Percentiles rank a stretch among this genome's conserved stretches.
Conservation (phyloP, 345 rosid genomes). For the Sapria himalayana region DNA sequence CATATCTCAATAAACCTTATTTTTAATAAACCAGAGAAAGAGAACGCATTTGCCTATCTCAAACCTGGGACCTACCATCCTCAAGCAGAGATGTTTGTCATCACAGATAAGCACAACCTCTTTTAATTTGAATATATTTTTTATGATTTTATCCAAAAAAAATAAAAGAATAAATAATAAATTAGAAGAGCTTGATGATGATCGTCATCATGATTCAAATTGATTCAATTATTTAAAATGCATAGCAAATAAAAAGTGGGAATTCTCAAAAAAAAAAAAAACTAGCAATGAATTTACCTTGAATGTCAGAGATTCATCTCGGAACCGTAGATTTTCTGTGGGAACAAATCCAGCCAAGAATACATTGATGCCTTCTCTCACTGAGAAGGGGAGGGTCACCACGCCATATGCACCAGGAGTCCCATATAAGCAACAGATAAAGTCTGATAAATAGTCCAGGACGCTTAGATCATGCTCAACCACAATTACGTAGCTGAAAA, state of each 20-base stretch:
- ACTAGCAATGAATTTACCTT: constrained; percentile 25
- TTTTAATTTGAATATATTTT: too few relatives aligned
- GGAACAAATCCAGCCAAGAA: constrained; percentile 97
- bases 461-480: constrained; percentile 99
- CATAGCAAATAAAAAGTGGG: neutral
- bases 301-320: constrained; percentile 86
- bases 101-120: too few relatives aligned
- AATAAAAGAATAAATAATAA: constrained; percentile 6
- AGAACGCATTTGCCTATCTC: too few relatives aligned
- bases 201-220: too few relatives aligned
- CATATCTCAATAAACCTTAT: too few relatives aligned
- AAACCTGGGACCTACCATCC: too few relatives aligned
- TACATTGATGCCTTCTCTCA: constrained; percentile 89
- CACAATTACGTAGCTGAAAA: constrained; percentile 80
- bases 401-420: constrained; percentile 99
- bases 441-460: constrained; percentile 88
- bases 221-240: too few relatives aligned
- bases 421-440: constrained; percentile 93
- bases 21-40: too few relatives aligned
- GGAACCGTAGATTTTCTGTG: constrained; percentile 74
- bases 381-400: constrained; percentile 93
- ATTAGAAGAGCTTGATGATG: too few relatives aligned
- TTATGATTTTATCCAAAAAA: too few relatives aligned
- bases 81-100: too few relatives aligned
- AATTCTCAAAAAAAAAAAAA: neutral